Conservation (phyloP, 1,284 basidiomycete genomes). For the Puccinia coronata region DNA sequence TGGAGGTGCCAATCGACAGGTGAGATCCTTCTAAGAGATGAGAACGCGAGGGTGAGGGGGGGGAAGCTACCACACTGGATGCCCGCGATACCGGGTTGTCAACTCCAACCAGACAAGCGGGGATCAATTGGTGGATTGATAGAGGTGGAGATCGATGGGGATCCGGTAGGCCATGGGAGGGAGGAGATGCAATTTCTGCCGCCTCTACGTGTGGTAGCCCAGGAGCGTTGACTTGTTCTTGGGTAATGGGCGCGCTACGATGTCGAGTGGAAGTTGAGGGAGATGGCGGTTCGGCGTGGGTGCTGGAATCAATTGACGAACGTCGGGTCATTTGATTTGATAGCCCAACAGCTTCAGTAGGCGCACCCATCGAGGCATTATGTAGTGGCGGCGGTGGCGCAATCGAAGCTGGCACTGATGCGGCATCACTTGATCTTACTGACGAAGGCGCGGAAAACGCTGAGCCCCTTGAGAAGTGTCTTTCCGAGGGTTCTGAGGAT, state of each 20-base stretch:
- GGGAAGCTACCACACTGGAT: conserved; percentile 39
- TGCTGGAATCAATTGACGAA: conserved; percentile 48
- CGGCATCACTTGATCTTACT: conserved; percentile 31
- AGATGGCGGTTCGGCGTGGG: conserved; percentile 47
- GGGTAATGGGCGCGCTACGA: conserved; percentile 44
- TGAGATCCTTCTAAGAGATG: conserved; percentile 12
- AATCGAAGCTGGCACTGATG: conserved; percentile 32
- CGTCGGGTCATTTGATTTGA: conserved; percentile 45
- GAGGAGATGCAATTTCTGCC: conserved; percentile 3
- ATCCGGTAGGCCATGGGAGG: conserved; percentile 25
- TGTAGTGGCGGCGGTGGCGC: conserved; percentile 45
- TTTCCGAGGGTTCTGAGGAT: conserved; percentile 43
- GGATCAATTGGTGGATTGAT: not conserved
- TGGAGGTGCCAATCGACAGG: not conserved
- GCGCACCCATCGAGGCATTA: conserved; percentile 48
- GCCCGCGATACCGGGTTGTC: conserved; percentile 5
- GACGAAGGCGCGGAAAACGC: conserved; percentile 50
- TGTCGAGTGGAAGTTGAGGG: conserved; percentile 50
- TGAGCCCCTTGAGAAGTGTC: conserved; percentile 22
- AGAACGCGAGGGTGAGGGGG: conserved; percentile 37
- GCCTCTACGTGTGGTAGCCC: conserved; percentile 48
- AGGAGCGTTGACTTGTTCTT: conserved; percentile 49
- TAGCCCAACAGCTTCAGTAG: conserved; percentile 44
- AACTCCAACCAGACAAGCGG: conserved; percentile 8
- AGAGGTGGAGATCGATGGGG: conserved; percentile 46